Evolutionary conservation across 495 filamentous ascomycete genomes (phyloP).

Genomic region (Penicillium desertorum): DNA sequence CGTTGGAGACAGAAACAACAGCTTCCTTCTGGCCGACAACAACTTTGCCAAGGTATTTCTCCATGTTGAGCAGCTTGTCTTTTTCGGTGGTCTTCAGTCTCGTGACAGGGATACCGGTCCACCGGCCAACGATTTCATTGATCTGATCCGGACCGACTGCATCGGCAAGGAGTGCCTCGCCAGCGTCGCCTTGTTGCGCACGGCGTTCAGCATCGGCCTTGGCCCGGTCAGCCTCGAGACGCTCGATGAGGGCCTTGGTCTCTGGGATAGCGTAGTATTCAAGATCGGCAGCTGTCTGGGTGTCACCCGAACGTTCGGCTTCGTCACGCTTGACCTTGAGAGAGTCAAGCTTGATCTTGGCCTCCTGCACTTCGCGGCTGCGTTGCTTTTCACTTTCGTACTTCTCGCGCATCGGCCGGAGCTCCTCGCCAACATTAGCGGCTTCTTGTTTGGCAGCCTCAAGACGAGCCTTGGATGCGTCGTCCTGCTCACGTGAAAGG

Average conservation of each 20-base stretch:
- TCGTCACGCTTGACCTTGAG: slow-evolving; percentile 89
- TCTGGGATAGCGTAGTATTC: slow-evolving; percentile 98
- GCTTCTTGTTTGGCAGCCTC: slow-evolving; percentile 82
- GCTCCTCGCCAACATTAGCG: slow-evolving; percentile 86
- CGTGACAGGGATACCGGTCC: slow-evolving; percentile 96
- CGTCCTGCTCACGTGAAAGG: slow-evolving; percentile 88
- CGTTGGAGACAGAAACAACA: slow-evolving; percentile 90
- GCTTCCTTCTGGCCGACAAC: slow-evolving; percentile 95
- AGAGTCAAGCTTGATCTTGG: slow-evolving; percentile 89
- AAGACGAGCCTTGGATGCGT: slow-evolving; percentile 80
- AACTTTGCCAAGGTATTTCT: slow-evolving; percentile 73
- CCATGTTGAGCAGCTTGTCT: slow-evolving; percentile 95
- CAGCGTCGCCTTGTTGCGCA: slow-evolving; percentile 52
- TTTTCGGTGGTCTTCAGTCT: slow-evolving; percentile 93
- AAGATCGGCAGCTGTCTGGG: slow-evolving; percentile 80
- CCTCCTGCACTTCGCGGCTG: slow-evolving; percentile 87
- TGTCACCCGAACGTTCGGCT: slow-evolving; percentile 81
- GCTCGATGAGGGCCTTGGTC: slow-evolving; percentile 72
- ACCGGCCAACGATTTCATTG: slow-evolving; percentile 94
- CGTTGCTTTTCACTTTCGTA: slow-evolving; percentile 90
- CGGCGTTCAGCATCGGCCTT: slow-evolving; percentile 72
- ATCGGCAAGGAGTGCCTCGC: slow-evolving; percentile 76
- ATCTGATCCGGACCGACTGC: slow-evolving; percentile 96
- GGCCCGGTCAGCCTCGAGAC: slow-evolving; percentile 78
- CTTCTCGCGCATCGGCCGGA: slow-evolving; percentile 88